Evolutionary conservation across 116 monocot genomes (phyloP), one percentile per base, ranked within the genome.

Genomic region (Posidonia oceanica): DNA sequence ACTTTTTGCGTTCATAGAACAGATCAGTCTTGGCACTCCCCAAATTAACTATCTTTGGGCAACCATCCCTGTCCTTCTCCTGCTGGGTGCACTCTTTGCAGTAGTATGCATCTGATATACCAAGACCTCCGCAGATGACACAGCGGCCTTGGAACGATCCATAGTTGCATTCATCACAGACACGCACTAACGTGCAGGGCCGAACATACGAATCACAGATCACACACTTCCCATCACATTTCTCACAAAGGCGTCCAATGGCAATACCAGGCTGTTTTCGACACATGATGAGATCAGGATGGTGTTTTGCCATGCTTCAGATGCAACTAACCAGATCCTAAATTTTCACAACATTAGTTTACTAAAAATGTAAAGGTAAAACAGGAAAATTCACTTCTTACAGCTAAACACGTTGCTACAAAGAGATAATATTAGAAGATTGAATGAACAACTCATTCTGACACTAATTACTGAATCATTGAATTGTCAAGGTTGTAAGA

Each of bases 261-360:
- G 83, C 83, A 14, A 83, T 83, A 2, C 83, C 83, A 5, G 83
- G 79, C 18, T 83, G 83, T 72, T 83, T 83, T 13, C 79, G 63
- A 65, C 83, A 83, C 83, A 83, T 83, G 72, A 83, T 83, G 14
- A 83, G 75, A 79, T 83, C 83, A 14, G 79, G 83, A 51, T 83
- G 83, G 52, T 83, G 83, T 64, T 83, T 83, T 1, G 83, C 83
- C 83, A 83, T 83, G 48, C 39, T 72, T 38, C 76, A 51, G 51
- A 17, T 15, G 16, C 29, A 29, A 29, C 29, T 29, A 29, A 29
- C 1, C 29, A 29, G 29, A 29, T 29, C 29, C 29, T 29, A 29
- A 29, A 29, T 29, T 29, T 29, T 29, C 29, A 29, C 29, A 29
- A 29, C 29, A 29, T 29, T 29, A 29, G 29, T 29, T 29, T 29